Percentiles rank a stretch among this genome's conserved stretches.
phyloP scores from a whole-genome alignment of 148 eudicot genomes.

The Diospyros kaki region DNA sequence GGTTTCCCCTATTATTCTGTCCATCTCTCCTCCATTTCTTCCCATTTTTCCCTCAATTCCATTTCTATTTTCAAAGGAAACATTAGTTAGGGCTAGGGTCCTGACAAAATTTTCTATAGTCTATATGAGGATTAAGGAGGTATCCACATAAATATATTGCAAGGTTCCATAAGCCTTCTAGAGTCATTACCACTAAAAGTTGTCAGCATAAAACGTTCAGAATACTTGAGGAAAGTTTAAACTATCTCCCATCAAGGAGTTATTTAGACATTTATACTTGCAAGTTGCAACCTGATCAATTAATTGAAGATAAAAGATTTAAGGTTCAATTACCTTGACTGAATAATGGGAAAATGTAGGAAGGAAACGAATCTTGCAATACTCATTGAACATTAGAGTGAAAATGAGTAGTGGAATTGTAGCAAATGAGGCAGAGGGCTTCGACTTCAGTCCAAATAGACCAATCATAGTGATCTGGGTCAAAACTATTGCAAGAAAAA shows the following conservation, averaged over 20 bases:
- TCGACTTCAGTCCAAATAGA: slow-evolving; percentile 81
- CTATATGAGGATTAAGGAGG: no score
- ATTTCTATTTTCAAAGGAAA: no score
- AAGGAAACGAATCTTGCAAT: slow-evolving; percentile 84
- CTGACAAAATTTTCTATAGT: no score
- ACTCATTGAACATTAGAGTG: slow-evolving; percentile 75
- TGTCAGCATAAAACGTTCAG: no score
- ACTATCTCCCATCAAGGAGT: not conserved
- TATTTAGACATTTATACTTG: not conserved
- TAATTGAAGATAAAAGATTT: not conserved
- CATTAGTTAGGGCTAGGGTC: no score
- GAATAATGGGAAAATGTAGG: slow-evolving; percentile 59
- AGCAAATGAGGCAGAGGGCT: slow-evolving; percentile 80
- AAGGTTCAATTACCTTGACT: slow-evolving; percentile 46
- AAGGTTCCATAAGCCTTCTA: no score
- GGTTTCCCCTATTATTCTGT: no score
- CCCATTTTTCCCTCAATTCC: no score
- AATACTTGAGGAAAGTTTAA: no score
- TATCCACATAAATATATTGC: no score
- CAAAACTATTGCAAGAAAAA: slow-evolving; percentile 59
- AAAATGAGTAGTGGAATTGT: slow-evolving; percentile 66
- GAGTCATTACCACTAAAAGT: no score
- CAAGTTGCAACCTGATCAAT: not conserved
- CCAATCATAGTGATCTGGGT: slow-evolving; percentile 93
- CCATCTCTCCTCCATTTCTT: no score